Evolutionary conservation across 257 asterid species (phyloP).

Genomic region (Gentiana macrophylla): DNA sequence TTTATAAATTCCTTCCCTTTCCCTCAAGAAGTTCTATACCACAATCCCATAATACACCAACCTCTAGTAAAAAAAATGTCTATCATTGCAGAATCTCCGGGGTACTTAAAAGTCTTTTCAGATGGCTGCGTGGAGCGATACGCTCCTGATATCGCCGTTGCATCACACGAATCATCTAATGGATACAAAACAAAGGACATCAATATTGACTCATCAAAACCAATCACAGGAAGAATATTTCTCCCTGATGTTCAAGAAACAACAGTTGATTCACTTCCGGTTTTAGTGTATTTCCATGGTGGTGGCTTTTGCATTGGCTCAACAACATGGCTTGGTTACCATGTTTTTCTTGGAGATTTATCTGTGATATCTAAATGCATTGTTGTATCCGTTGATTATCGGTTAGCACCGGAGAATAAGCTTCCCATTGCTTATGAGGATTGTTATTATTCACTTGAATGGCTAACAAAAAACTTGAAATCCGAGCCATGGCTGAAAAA

Average conservation of each 20-base stretch:
- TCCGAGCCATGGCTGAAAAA: slow-evolving; percentile 37
- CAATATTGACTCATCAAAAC: slow-evolving; percentile 33
- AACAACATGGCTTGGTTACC: slow-evolving; percentile 68
- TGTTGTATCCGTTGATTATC: slow-evolving; percentile 61
- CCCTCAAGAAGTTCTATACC: neutral
- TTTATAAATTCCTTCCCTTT: neutral
- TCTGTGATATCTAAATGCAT: slow-evolving; percentile 33
- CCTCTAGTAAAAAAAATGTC: slow-evolving; percentile 27
- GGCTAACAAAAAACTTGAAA: slow-evolving; percentile 21
- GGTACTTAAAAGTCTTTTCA: slow-evolving; percentile 55
- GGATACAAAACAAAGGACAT: slow-evolving; percentile 49
- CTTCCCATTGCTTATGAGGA: slow-evolving; percentile 70
- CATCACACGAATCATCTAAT: slow-evolving; percentile 21
- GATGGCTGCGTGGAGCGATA: slow-evolving; percentile 43
- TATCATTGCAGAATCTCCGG: slow-evolving; percentile 37
- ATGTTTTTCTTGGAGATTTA: slow-evolving; percentile 48
- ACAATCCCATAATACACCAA: neutral
- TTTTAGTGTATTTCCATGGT: slow-evolving; percentile 74
- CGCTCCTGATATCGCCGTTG: slow-evolving; percentile 18
- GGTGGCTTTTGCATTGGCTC: slow-evolving; percentile 85
- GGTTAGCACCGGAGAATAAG: slow-evolving; percentile 71
- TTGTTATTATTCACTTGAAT: slow-evolving; percentile 41
- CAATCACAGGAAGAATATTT: slow-evolving; percentile 49
- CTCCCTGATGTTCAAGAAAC: slow-evolving; percentile 29
- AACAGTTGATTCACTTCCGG: slow-evolving; percentile 20